phyloP scores from a whole-genome alignment of 768 basidiomycete genomes.

The Strobilomyces dryophilus region DNA sequence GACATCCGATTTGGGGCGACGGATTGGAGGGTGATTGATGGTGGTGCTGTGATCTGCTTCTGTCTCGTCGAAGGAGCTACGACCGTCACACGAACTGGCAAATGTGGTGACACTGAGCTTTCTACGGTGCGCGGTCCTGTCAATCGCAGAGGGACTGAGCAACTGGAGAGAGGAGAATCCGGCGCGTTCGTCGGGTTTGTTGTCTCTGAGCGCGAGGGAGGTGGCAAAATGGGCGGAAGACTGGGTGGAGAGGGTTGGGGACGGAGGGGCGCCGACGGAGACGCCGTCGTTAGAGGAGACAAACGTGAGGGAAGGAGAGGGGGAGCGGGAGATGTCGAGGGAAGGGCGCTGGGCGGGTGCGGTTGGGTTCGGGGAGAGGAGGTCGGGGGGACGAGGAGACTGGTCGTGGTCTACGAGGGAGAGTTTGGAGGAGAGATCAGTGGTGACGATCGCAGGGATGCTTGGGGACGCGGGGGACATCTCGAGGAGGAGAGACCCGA shows the following conservation, averaged over 20 bases:
- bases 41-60: conserved; percentile 42
- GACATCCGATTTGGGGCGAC: conserved; percentile 34
- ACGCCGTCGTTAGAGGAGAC: conserved; percentile 43
- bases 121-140: conserved; percentile 40
- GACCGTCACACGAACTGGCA: conserved; percentile 39
- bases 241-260: conserved; percentile 68
- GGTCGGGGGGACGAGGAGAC: not conserved
- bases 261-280: conserved; percentile 51
- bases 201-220: conserved; percentile 59
- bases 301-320: conserved; percentile 28
- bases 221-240: conserved; percentile 60
- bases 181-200: conserved; percentile 54
- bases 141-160: conserved; percentile 39
- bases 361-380: conserved; percentile 22
- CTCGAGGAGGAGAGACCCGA: not conserved
- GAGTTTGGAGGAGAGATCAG: conserved; percentile 31
- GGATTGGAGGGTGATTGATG: conserved; percentile 27
- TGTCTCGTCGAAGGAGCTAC: conserved; percentile 38
- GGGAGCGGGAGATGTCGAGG: conserved; percentile 27
- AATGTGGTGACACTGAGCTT: conserved; percentile 58
- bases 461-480: conserved; percentile 18
- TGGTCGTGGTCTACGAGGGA: conserved; percentile 14
- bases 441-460: conserved; percentile 35
- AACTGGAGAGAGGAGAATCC: conserved; percentile 52
- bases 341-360: conserved; percentile 20